Base-by-base conservation (phyloP, 2,329 filamentous ascomycete genomes). In the Neoarthrinium moseri region DNA sequence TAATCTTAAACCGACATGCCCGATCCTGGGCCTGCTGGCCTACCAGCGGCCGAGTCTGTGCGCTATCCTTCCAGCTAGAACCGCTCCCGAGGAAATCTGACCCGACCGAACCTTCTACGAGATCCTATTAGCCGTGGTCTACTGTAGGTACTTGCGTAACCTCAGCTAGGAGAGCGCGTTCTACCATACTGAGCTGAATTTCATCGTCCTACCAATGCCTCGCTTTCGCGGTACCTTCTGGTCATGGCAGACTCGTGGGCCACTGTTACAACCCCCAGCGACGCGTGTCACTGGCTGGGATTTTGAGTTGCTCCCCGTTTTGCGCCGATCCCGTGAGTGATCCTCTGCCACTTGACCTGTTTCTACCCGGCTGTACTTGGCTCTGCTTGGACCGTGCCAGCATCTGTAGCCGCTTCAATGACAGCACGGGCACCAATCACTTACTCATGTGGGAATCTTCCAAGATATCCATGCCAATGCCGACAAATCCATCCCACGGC, bases 251-350 rank as follows among this genome's bases (percentile, higher is more conserved):
- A n/a, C n/a, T n/a, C n/a, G n/a, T n/a, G n/a, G n/a, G n/a, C n/a
- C n/a, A n/a, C n/a, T n/a, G n/a, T n/a, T n/a, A n/a, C n/a, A n/a
- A n/a, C n/a, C 30, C 37, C 30, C 30, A 12, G 37, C 23, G 40
- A 34, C 30, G 40, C 40, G 27, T 43, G 40, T 34, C 40, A 23
- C 20, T 43, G 15, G 15, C 20, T 29, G 29, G 23, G 40, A 29
- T 43, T 43, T 43, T 26, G 8, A 8, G n/a, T 17, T 32, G 26
- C 21, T 22, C 29, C 23, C 40, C 27, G 40, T 33, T 43, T 40
- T 26, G 37, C 40, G 27, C 40, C 40, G 27, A 43, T 34, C 40
- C 29, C 17, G n/a, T 34, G 23, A 12, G 40, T 30, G 27, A 43
- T 43, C 27, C 27, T 22, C 40, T 27, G 38, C 18, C 38, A 23